A percentile compares a stretch with the other conserved stretches of the same genome.
These are phyloP conservation scores for Acrocalymma vagum DNA, from an alignment of 2,329 filamentous ascomycete species.

Conservation along the genomic window DNA sequence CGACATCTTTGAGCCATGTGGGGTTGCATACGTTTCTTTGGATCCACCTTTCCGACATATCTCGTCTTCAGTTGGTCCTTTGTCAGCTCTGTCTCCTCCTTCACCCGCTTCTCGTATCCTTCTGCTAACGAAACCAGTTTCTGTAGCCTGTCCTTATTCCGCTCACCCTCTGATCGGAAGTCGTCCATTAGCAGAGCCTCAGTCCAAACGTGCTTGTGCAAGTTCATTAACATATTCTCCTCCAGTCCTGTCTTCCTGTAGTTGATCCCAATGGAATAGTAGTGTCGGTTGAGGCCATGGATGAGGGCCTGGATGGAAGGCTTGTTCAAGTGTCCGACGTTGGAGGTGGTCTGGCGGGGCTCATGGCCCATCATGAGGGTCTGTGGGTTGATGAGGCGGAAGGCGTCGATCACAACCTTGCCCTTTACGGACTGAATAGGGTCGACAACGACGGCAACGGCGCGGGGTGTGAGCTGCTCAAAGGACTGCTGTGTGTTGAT, in stretches of 20 bases:
- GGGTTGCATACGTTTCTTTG: conserved; percentile 81
- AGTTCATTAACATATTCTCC: conserved; percentile 99
- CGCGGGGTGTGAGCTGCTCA: conserved; percentile 95
- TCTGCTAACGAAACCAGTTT: conserved; percentile 88
- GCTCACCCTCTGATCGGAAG: conserved; percentile 82
- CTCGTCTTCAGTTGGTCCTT: conserved; percentile 98
- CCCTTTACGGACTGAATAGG: conserved; percentile 99
- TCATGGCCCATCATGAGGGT: conserved; percentile 98
- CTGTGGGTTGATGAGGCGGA: conserved; percentile 97
- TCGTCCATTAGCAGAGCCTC: conserved; percentile 97
- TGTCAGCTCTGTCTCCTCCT: conserved; percentile 96
- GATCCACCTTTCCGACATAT: conserved; percentile 98
- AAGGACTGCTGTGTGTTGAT: conserved; percentile 99
- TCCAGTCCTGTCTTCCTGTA: conserved; percentile 97
- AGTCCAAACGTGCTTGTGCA: conserved; percentile 99
- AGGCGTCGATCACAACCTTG: conserved; percentile 99
- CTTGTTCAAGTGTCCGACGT: conserved; percentile 97
- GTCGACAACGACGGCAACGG: conserved; percentile 97
- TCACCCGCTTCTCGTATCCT: conserved; percentile 97
- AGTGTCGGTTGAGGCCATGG: conserved; percentile 96
- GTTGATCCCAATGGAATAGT: conserved; percentile 98
- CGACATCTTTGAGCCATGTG: neutral
- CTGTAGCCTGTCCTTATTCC: conserved; percentile 89
- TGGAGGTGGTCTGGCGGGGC: conserved; percentile 95
- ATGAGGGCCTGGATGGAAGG: conserved; percentile 99